Evolutionary conservation across 345 rosid genomes (phyloP).

Genomic region (Melastoma malabathricum): DNA sequence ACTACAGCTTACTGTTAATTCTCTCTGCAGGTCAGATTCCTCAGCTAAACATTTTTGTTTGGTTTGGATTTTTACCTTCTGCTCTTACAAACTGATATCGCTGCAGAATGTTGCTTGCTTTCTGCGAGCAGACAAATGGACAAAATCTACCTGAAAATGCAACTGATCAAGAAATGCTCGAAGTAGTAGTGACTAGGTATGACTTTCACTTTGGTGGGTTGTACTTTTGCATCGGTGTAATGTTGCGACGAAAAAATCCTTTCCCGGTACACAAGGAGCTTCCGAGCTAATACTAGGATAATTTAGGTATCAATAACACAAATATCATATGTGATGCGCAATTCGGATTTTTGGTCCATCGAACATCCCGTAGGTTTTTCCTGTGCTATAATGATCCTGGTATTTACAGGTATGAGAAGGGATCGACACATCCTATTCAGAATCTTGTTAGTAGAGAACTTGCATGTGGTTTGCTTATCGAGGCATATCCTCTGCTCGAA

Average conservation of each 20-base stretch:
- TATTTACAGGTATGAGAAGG: conserved; percentile 64
- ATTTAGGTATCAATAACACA: no score
- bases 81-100: conserved; percentile 5
- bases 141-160: conserved; percentile 60
- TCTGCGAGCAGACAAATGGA: conserved; percentile 71
- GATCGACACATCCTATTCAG: conserved; percentile 69
- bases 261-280: no score
- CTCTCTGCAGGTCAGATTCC: conserved; percentile 56
- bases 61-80: conserved; percentile 1
- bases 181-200: conserved; percentile 78
- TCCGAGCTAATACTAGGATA: no score
- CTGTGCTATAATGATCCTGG: conserved; percentile 3
- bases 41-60: neutral
- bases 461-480: conserved; percentile 89
- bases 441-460: conserved; percentile 90
- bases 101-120: conserved; percentile 77
- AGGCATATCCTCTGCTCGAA: conserved; percentile 26
- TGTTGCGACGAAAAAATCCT: no score
- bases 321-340: no score
- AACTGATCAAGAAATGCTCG: conserved; percentile 86
- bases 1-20: conserved; percentile 68
- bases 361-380: neutral
- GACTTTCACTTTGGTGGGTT: neutral
- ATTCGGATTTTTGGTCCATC: neutral
- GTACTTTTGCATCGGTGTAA: no score